These are phyloP conservation scores for Aquilaria yunnanensis DNA, from an alignment of 345 rosid genomes.

Conservation along the genomic window DNA sequence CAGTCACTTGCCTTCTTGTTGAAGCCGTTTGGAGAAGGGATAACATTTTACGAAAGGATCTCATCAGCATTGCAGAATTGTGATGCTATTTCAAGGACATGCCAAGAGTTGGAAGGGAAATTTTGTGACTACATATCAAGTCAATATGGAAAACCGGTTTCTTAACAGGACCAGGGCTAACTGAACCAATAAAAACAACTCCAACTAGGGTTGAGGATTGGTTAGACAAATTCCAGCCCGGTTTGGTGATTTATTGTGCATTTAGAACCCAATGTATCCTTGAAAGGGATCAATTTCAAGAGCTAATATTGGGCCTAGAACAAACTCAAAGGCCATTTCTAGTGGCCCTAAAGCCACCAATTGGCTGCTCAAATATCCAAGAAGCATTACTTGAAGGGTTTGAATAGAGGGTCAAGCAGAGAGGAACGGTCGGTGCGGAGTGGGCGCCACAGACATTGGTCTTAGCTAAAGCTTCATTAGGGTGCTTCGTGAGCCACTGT, in stretches of 20 bases:
- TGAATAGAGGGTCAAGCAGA: conserved; percentile 43
- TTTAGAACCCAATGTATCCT: conserved; percentile 61
- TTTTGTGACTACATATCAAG: conserved; percentile 46
- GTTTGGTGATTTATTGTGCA: conserved; percentile 55
- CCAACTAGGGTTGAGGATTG: conserved; percentile 36
- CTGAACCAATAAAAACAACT: conserved; percentile 9
- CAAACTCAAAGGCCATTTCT: conserved; percentile 50
- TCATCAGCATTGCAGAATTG: conserved; percentile 33
- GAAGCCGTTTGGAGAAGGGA: conserved; percentile 38
- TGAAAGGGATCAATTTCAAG: conserved; percentile 57
- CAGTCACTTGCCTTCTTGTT: conserved; percentile 32
- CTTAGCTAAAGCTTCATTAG: conserved; percentile 43
- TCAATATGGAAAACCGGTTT: conserved; percentile 41
- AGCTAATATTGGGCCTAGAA: conserved; percentile 59
- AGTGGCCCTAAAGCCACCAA: conserved; percentile 49
- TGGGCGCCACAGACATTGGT: conserved; percentile 54
- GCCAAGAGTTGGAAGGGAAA: conserved; percentile 52
- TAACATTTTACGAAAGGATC: conserved; percentile 47
- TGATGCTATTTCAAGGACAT: conserved; percentile 63
- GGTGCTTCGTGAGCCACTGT: conserved; percentile 71
- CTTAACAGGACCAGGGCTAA: conserved; percentile 58
- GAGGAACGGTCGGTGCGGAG: conserved; percentile 43
- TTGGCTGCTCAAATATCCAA: conserved; percentile 36
- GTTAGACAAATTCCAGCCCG: conserved; percentile 38
- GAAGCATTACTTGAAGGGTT: conserved; percentile 77